Evolutionary conservation across 192 early-diverging fungal species (phyloP).

Genomic region (Geosiphon pyriformis): DNA sequence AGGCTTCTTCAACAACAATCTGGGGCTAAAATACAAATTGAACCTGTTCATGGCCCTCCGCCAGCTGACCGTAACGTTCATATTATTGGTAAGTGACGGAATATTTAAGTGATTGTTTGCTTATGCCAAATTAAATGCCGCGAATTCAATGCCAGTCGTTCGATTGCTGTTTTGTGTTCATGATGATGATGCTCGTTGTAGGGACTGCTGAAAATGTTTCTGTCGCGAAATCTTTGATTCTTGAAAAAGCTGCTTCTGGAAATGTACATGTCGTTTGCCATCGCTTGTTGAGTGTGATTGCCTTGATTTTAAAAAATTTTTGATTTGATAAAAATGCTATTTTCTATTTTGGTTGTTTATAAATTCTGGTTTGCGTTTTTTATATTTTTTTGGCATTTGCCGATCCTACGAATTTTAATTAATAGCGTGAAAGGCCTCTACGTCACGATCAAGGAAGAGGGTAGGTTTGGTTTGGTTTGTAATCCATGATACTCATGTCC

Average conservation of each 20-base stretch:
- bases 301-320: slow-evolving; percentile 22
- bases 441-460: slow-evolving; percentile 23
- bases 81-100: slow-evolving; percentile 19
- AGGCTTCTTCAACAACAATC: slow-evolving; percentile 54
- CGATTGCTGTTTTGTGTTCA: slow-evolving; percentile 21
- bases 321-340: too few relatives aligned
- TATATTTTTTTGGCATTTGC: slow-evolving; percentile 2
- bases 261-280: slow-evolving; percentile 25
- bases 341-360: slow-evolving; percentile 4
- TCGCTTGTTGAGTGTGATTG: slow-evolving; percentile 26
- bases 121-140: slow-evolving; percentile 9
- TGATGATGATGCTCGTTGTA: slow-evolving; percentile 21
- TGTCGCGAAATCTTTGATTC: slow-evolving; percentile 27
- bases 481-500: not conserved
- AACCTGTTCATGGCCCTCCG: slow-evolving; percentile 37
- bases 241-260: slow-evolving; percentile 29
- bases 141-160: slow-evolving; percentile 25
- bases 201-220: slow-evolving; percentile 24
- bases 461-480: not conserved
- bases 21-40: slow-evolving; percentile 56
- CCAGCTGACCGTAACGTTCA: slow-evolving; percentile 38
- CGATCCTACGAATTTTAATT: not conserved
- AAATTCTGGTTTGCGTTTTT: slow-evolving; percentile 2
- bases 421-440: slow-evolving; percentile 16
- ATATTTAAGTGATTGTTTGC: slow-evolving; percentile 15